These are phyloP conservation scores for Neurospora pannonica DNA, from an alignment of 495 filamentous ascomycete species.

Conservation along the genomic window DNA sequence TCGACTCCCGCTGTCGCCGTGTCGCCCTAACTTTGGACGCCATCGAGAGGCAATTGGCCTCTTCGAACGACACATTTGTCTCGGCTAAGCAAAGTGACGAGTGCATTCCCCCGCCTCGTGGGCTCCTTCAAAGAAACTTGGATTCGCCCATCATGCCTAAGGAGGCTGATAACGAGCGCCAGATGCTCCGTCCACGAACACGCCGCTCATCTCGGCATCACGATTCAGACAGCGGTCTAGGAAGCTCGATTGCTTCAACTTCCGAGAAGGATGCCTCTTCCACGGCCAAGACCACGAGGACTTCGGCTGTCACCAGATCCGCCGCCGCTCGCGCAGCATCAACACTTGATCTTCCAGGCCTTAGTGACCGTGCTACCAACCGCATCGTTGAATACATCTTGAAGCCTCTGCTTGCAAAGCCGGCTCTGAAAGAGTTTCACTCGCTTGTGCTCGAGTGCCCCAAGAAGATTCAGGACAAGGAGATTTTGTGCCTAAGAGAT, in stretches of 20 bases:
- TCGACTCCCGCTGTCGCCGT: conserved; percentile 45
- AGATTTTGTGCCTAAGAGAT: conserved; percentile 78
- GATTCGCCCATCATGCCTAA: conserved; percentile 29
- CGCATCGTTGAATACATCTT: conserved; percentile 46
- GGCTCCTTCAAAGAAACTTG: conserved; percentile 40
- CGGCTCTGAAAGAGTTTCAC: conserved; percentile 63
- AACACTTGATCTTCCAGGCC: conserved; percentile 26
- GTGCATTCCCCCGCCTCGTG: conserved; percentile 41
- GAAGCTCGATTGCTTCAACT: conserved; percentile 43
- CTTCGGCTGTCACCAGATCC: conserved; percentile 41
- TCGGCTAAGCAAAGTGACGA: conserved; percentile 30
- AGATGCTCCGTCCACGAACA: conserved; percentile 39
- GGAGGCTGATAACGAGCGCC: conserved; percentile 32
- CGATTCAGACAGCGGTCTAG: conserved; percentile 53
- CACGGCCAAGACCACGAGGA: conserved; percentile 21
- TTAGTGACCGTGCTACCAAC: conserved; percentile 42
- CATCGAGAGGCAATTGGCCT: conserved; percentile 39
- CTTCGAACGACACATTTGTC: conserved; percentile 17
- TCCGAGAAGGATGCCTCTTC: conserved; percentile 19
- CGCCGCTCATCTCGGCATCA: conserved; percentile 43
- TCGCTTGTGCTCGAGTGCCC: conserved; percentile 66
- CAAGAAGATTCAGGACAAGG: conserved; percentile 62
- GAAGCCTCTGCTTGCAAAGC: conserved; percentile 40
- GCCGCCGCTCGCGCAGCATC: conserved; percentile 30
- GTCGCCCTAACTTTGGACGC: conserved; percentile 40